phyloP scores from a whole-genome alignment of 2,329 filamentous ascomycete species.

The Alternaria longipes region DNA sequence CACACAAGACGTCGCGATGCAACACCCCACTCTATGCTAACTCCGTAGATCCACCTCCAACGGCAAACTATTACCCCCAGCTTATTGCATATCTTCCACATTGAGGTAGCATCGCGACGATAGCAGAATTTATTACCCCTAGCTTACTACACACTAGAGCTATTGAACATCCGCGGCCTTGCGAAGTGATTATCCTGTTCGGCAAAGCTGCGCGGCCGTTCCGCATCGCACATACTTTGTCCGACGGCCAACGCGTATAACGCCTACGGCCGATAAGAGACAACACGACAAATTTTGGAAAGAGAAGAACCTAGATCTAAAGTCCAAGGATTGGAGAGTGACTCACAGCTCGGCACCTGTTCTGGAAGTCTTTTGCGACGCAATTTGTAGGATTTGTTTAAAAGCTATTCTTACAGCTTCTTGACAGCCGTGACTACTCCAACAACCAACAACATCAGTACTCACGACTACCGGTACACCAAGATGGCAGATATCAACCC shows the following conservation, averaged over 20 bases:
- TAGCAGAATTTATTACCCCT: constrained; percentile 14
- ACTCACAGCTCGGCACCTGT: not conserved
- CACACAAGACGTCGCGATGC: not conserved
- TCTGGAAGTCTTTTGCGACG: not conserved
- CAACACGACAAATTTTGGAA: not conserved
- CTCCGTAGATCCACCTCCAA: not conserved
- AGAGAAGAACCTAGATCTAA: constrained; percentile 11
- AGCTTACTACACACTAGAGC: constrained; percentile 4
- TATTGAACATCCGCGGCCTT: constrained; percentile 14
- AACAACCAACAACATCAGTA: not conserved
- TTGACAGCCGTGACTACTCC: not conserved
- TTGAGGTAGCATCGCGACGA: not conserved
- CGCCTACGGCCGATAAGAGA: not conserved
- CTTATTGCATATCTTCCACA: constrained; percentile 8
- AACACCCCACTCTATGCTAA: constrained; percentile 10
- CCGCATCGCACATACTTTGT: constrained; percentile 15
- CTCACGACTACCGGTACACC: not conserved
- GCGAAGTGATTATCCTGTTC: not conserved
- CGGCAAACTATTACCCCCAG: constrained; percentile 20
- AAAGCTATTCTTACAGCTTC: not conserved
- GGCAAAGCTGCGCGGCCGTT: constrained; percentile 13
- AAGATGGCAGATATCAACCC: not conserved
- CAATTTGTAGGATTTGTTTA: not conserved
- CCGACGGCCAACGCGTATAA: constrained; percentile 1
- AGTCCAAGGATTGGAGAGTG: not conserved